phyloP scores from a whole-genome alignment of 352 stramenopile species.

The Poterioochromonas sp. region DNA sequence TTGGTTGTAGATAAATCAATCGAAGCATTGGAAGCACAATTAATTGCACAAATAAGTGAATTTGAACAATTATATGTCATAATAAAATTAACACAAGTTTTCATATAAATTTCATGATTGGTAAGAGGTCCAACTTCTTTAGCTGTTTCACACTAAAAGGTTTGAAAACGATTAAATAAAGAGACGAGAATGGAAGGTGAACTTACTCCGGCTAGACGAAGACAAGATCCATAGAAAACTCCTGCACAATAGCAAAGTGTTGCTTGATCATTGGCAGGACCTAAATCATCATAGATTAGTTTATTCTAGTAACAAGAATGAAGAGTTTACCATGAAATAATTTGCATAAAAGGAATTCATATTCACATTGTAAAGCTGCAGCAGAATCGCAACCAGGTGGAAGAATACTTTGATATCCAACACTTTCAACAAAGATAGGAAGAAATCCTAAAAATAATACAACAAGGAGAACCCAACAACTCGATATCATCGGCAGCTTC shows the following conservation, averaged over 20 bases:
- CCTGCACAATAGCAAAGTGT: constrained; percentile 4
- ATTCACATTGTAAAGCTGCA: constrained; percentile 27
- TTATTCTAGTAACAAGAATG: too few relatives aligned
- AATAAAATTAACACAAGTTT: constrained; percentile 7
- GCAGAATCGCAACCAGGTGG: constrained; percentile 9
- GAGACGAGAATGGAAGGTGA: background rate
- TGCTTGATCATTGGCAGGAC: constrained; percentile 22
- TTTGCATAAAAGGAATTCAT: constrained; percentile 24
- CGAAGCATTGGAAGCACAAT: background rate
- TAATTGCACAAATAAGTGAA: constrained; percentile 17
- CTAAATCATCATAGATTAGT: too few relatives aligned
- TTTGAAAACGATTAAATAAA: background rate
- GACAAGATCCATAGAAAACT: constrained; percentile 17
- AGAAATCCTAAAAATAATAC: too few relatives aligned
- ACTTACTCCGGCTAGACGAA: constrained; percentile 16
- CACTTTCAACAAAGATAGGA: too few relatives aligned
- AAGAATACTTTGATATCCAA: background rate
- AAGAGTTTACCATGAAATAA: too few relatives aligned
- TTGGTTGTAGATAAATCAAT: background rate
- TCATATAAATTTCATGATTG: constrained; percentile 19
- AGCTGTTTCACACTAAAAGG: background rate
- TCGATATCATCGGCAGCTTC: too few relatives aligned
- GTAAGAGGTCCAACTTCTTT: background rate
- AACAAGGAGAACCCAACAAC: too few relatives aligned
- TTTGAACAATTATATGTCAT: constrained; percentile 12